phyloP scores from a whole-genome alignment of 2,329 filamentous ascomycete species.

The Exophiala dermatitidis region DNA sequence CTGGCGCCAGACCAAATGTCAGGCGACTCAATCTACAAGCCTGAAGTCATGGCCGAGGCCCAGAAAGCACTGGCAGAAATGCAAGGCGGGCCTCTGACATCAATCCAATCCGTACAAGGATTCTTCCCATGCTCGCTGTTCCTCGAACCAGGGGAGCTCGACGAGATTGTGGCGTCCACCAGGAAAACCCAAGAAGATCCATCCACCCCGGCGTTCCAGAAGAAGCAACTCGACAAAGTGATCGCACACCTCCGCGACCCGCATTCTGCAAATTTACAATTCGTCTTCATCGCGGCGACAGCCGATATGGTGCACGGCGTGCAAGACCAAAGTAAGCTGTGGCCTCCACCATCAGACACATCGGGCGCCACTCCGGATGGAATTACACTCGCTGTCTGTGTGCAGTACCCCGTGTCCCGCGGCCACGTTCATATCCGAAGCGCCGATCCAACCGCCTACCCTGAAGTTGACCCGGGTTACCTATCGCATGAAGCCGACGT shows the following conservation, averaged over 20 bases:
- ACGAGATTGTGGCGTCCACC: slow-evolving; percentile 30
- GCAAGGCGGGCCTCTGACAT: slow-evolving; percentile 30
- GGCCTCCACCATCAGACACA: slow-evolving; percentile 29
- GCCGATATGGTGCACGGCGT: slow-evolving; percentile 28
- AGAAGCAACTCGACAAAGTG: slow-evolving; percentile 32
- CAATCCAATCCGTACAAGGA: slow-evolving; percentile 32
- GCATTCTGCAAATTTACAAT: slow-evolving; percentile 35
- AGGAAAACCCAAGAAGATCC: slow-evolving; percentile 21
- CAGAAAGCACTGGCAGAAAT: slow-evolving; percentile 31
- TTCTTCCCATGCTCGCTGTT: slow-evolving; percentile 34
- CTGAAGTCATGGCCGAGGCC: slow-evolving; percentile 30
- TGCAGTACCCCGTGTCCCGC: slow-evolving; percentile 47
- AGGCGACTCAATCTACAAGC: slow-evolving; percentile 29
- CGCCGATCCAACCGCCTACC: slow-evolving; percentile 30
- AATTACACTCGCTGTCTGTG: slow-evolving; percentile 42
- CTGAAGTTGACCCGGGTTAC: slow-evolving; percentile 42
- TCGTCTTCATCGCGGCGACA: slow-evolving; percentile 31
- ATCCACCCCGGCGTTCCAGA: slow-evolving; percentile 30
- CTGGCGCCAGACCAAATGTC: slow-evolving; percentile 22
- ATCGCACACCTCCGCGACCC: slow-evolving; percentile 31
- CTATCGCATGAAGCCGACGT: slow-evolving; percentile 39
- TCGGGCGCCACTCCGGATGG: slow-evolving; percentile 39
- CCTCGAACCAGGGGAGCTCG: slow-evolving; percentile 31
- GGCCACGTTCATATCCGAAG: slow-evolving; percentile 43
- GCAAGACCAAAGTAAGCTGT: slow-evolving; percentile 41